Percentiles rank a stretch among this genome's conserved stretches.
Evolutionary conservation across 2,329 filamentous ascomycete species (phyloP).

Genomic region (Aspergillus sojae): DNA sequence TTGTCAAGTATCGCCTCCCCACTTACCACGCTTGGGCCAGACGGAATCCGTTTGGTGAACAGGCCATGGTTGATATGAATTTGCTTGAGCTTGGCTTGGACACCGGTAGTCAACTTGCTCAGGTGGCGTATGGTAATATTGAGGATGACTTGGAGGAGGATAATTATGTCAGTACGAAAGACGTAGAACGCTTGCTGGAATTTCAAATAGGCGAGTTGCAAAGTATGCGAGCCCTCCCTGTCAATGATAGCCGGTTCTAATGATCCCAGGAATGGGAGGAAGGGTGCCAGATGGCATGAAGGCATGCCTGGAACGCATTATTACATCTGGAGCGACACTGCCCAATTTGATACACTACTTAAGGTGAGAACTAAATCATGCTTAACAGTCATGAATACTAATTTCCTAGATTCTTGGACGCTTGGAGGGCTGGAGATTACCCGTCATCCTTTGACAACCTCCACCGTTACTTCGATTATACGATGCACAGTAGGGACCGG

Average conservation of each 20-base stretch:
- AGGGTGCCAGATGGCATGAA: conserved; percentile 76
- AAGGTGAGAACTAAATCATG: conserved; percentile 50
- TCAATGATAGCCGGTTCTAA: conserved; percentile 21
- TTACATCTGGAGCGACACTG: conserved; percentile 67
- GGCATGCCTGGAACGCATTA: conserved; percentile 68
- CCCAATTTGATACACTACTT: conserved; percentile 78
- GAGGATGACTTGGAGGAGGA: conserved; percentile 45
- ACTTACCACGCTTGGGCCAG: conserved; percentile 66
- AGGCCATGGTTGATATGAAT: conserved; percentile 63
- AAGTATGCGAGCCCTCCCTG: conserved; percentile 52
- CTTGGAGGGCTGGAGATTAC: conserved; percentile 90
- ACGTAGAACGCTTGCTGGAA: conserved; percentile 78
- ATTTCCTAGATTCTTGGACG: conserved; percentile 73
- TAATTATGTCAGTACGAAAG: conserved; percentile 68
- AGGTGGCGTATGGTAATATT: conserved; percentile 55
- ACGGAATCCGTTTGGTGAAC: conserved; percentile 50
- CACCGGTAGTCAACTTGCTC: conserved; percentile 51
- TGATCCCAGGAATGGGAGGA: conserved; percentile 67
- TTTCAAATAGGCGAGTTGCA: conserved; percentile 90
- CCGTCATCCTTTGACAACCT: conserved; percentile 86
- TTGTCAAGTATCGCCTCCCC: conserved; percentile 77
- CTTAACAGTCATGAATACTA: neutral
- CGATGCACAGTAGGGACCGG: conserved; percentile 80
- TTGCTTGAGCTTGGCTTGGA: conserved; percentile 62
- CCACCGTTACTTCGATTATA: conserved; percentile 96